Conservation (phyloP, 179 eudicot genomes). For the Monotropa hypopitys region DNA sequence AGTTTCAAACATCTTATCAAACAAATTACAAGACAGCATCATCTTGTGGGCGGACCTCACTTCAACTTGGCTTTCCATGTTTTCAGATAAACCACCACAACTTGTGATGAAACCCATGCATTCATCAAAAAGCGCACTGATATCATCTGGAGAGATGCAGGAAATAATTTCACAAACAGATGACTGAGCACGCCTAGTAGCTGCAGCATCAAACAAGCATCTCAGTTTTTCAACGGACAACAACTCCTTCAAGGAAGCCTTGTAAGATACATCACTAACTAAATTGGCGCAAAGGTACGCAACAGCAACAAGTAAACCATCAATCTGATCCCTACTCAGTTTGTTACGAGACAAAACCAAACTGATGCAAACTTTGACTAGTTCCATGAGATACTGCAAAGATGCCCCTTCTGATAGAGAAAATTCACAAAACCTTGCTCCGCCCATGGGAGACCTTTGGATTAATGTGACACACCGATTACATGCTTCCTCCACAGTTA, state of each 20-base stretch:
- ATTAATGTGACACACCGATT: conserved; percentile 67
- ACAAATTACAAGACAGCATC: conserved; percentile 53
- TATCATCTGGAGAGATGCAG: conserved; percentile 29
- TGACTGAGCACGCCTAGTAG: conserved; percentile 39
- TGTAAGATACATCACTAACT: conserved; percentile 34
- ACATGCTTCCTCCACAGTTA: conserved; percentile 63
- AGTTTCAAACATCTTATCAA: conserved; percentile 55
- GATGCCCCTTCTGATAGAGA: conserved; percentile 70
- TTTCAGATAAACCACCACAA: conserved; percentile 40
- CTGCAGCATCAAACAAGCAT: conserved; percentile 45
- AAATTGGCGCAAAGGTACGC: conserved; percentile 48
- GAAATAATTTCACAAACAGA: conserved; percentile 60
- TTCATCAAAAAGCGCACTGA: conserved; percentile 39
- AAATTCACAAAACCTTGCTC: conserved; percentile 90
- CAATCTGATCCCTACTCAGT: conserved; percentile 32
- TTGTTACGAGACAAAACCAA: conserved; percentile 27
- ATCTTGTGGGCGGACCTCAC: conserved; percentile 77
- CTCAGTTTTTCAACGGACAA: conserved; percentile 52
- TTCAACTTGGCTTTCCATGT: conserved; percentile 48
- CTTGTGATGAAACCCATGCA: conserved; percentile 48
- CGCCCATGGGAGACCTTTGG: conserved; percentile 75
- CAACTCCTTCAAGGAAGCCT: conserved; percentile 33
- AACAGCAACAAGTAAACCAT: conserved; percentile 57
- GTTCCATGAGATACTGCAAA: conserved; percentile 47
- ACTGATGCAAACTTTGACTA: conserved; percentile 37